Evolutionary conservation across 1,284 basidiomycete genomes (phyloP).

Genomic region (Puccinia triticina): DNA sequence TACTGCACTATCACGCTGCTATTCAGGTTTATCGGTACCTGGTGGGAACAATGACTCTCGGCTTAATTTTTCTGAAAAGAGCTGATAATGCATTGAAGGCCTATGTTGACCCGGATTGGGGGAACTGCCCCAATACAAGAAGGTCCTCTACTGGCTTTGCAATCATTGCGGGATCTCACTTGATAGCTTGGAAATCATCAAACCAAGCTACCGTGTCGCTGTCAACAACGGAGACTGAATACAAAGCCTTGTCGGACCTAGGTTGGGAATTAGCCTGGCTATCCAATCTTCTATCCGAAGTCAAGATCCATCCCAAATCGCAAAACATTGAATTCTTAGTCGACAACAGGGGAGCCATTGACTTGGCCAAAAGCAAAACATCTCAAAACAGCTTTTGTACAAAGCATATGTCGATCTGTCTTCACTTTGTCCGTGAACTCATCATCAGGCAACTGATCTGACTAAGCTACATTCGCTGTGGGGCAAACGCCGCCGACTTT

Average conservation of each 20-base stretch:
- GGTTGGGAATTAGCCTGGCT: conserved; percentile 62
- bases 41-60: neutral
- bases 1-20: neutral
- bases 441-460: too few species aligned
- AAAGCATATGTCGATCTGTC: too few species aligned
- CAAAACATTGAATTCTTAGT: too few species aligned
- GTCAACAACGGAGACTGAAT: conserved; percentile 60
- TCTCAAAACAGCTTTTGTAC: too few species aligned
- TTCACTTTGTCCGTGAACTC: too few species aligned
- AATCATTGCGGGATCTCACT: neutral
- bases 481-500: too few species aligned
- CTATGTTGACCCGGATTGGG: conserved; percentile 52
- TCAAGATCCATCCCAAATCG: too few species aligned
- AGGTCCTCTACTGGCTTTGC: conserved; percentile 44
- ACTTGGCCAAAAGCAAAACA: too few species aligned
- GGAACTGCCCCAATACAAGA: conserved; percentile 26
- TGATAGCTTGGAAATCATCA: conserved; percentile 25
- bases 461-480: too few species aligned
- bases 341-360: too few species aligned
- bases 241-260: conserved; percentile 64
- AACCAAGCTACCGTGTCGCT: conserved; percentile 38
- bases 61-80: neutral
- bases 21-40: neutral
- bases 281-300: too few species aligned
- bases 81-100: neutral